phyloP scores from a whole-genome alignment of 2,329 filamentous ascomycete genomes.

The Botrytis paeoniae region DNA sequence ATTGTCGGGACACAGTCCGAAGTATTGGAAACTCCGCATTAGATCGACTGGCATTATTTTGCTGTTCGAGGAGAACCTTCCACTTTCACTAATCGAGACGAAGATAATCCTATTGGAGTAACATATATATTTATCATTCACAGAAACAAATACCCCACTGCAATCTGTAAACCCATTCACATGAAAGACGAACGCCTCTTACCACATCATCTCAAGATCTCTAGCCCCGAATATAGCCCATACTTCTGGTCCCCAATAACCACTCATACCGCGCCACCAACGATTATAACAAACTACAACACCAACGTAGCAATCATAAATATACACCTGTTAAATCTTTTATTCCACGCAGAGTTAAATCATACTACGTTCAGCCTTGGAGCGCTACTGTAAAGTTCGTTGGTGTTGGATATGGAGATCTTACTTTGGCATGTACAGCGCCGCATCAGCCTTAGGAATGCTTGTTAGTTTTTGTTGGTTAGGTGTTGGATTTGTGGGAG shows the following conservation, averaged over 20 bases:
- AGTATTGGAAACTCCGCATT: neutral
- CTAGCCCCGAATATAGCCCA: neutral
- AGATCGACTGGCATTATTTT: neutral
- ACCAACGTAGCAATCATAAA: neutral
- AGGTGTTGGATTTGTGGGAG: neutral
- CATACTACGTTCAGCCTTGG: neutral
- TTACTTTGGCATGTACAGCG: neutral
- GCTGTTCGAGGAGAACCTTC: neutral
- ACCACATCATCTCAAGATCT: neutral
- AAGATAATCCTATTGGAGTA: neutral
- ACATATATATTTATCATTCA: neutral
- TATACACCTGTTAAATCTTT: neutral
- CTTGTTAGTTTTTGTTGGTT: neutral
- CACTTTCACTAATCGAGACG: neutral
- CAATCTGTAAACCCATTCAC: neutral
- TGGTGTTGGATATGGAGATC: neutral
- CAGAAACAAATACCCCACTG: neutral
- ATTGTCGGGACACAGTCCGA: neutral
- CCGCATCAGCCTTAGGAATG: neutral
- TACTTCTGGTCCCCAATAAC: neutral
- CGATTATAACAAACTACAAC: neutral
- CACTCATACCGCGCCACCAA: neutral
- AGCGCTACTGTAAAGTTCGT: neutral
- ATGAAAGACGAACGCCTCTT: neutral
- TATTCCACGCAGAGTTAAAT: neutral